A percentile compares a stretch with the other conserved stretches of the same genome.
These are phyloP conservation scores for Fragosphaeria purpurea DNA, from an alignment of 2,329 filamentous ascomycete species.

Conservation along the genomic window DNA sequence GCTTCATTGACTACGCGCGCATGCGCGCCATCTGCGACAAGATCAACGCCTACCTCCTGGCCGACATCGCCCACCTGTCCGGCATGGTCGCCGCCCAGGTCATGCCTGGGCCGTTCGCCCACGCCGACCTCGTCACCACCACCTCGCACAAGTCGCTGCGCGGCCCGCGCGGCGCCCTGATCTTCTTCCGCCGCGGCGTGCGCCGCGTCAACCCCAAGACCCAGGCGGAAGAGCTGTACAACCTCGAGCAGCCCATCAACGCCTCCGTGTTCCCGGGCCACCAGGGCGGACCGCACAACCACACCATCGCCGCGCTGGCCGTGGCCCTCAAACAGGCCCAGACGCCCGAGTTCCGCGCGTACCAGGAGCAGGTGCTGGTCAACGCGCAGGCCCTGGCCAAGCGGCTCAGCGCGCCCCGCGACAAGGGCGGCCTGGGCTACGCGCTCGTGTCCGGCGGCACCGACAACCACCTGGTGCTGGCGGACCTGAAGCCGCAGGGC, in stretches of 20 bases:
- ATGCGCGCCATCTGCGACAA: conserved; percentile 90
- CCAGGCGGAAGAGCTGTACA: conserved; percentile 75
- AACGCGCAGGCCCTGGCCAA: conserved; percentile 83
- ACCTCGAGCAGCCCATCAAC: conserved; percentile 91
- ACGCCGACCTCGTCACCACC: conserved; percentile 91
- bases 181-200: conserved; percentile 94
- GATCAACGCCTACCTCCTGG: conserved; percentile 81
- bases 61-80: conserved; percentile 96
- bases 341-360: conserved; percentile 78
- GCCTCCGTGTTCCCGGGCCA: conserved; percentile 95
- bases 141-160: conserved; percentile 97
- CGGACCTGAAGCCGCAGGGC: conserved; percentile 79
- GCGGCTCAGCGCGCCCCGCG: conserved; percentile 55
- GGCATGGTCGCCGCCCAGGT: conserved; percentile 88
- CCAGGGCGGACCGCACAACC: conserved; percentile 96
- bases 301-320: conserved; percentile 92
- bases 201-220: conserved; percentile 74
- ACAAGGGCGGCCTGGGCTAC: conserved; percentile 71
- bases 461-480: conserved; percentile 91
- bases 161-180: conserved; percentile 91
- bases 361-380: conserved; percentile 80
- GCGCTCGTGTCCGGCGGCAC: conserved; percentile 88
- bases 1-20: conserved; percentile 86
- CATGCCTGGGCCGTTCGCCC: conserved; percentile 77
- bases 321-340: conserved; percentile 93